A percentile compares a stretch with the other conserved stretches of the same genome.
These are phyloP conservation scores for Elongisporangium anandrum DNA, from an alignment of 352 stramenopile genomes.

Conservation along the genomic window DNA sequence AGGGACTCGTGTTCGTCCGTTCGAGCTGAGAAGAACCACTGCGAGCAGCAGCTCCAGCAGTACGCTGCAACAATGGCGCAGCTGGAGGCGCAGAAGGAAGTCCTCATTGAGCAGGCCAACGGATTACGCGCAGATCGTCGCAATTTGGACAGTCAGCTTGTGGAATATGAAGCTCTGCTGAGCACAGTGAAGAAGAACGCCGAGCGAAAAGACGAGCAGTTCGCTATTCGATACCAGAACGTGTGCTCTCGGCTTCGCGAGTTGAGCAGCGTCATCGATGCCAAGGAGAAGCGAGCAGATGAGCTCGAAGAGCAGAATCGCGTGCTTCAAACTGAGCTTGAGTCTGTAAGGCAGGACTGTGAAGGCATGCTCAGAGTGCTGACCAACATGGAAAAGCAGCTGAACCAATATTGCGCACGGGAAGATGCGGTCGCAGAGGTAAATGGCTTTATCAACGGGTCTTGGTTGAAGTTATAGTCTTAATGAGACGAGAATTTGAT, in stretches of 20 bases:
- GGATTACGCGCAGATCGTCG: slow-evolving; percentile 13
- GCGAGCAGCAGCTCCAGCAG: slow-evolving; percentile 64
- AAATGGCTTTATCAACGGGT: neutral
- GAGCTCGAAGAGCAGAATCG: slow-evolving; percentile 42
- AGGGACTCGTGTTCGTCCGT: slow-evolving; percentile 49
- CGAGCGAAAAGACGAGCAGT: slow-evolving; percentile 58
- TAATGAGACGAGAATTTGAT: neutral
- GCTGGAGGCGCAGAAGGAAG: slow-evolving; percentile 54
- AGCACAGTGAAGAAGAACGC: slow-evolving; percentile 54
- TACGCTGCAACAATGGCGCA: slow-evolving; percentile 63
- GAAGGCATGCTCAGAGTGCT: slow-evolving; percentile 84
- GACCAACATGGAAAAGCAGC: slow-evolving; percentile 79
- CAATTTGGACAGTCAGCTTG: slow-evolving; percentile 40
- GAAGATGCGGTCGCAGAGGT: slow-evolving; percentile 76
- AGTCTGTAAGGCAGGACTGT: slow-evolving; percentile 66
- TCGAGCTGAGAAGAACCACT: slow-evolving; percentile 56
- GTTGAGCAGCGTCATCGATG: slow-evolving; percentile 47
- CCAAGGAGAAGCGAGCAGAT: slow-evolving; percentile 48
- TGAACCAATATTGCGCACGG: slow-evolving; percentile 67
- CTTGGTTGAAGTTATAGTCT: neutral
- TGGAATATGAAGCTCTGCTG: slow-evolving; percentile 56
- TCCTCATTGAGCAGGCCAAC: slow-evolving; percentile 19
- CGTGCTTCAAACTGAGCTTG: slow-evolving; percentile 41
- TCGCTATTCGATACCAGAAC: slow-evolving; percentile 62
- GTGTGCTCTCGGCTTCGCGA: slow-evolving; percentile 64